phyloP scores from a whole-genome alignment of 306 rosid species.

The Trifolium dubium region DNA sequence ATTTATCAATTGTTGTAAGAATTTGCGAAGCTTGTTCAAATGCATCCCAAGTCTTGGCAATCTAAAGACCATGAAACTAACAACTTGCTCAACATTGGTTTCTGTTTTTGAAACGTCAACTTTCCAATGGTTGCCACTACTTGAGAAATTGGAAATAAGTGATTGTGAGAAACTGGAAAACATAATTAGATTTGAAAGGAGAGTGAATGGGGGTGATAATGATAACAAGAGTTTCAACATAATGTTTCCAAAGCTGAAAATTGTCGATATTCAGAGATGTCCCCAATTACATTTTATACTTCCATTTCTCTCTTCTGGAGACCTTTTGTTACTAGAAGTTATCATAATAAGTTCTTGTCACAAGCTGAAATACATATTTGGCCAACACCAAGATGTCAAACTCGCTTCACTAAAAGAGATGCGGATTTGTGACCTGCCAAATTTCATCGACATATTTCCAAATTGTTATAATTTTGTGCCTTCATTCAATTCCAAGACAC shows the following conservation, averaged over 20 bases:
- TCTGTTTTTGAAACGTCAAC: background rate
- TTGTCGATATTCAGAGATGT: fast-evolving
- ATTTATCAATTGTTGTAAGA: fast-evolving
- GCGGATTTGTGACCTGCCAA: fast-evolving
- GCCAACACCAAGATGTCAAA: background rate
- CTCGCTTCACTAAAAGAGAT: background rate
- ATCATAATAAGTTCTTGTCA: fast-evolving
- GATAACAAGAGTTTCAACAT: background rate
- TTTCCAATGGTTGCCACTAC: background rate
- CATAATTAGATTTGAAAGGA: background rate
- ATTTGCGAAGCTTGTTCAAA: background rate
- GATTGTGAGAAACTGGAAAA: background rate
- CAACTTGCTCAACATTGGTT: fast-evolving
- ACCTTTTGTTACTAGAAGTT: background rate
- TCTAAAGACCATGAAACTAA: background rate
- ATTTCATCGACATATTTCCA: background rate
- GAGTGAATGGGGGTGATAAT: background rate
- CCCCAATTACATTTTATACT: background rate
- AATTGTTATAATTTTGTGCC: no score
- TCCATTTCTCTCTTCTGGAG: background rate
- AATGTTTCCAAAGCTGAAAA: background rate
- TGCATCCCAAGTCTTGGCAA: background rate
- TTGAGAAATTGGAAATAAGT: background rate
- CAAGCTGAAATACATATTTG: conserved; percentile 18
- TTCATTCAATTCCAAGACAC: background rate